phyloP scores from a whole-genome alignment of 2,329 filamentous ascomycete genomes.

The Triangularia setosa region DNA sequence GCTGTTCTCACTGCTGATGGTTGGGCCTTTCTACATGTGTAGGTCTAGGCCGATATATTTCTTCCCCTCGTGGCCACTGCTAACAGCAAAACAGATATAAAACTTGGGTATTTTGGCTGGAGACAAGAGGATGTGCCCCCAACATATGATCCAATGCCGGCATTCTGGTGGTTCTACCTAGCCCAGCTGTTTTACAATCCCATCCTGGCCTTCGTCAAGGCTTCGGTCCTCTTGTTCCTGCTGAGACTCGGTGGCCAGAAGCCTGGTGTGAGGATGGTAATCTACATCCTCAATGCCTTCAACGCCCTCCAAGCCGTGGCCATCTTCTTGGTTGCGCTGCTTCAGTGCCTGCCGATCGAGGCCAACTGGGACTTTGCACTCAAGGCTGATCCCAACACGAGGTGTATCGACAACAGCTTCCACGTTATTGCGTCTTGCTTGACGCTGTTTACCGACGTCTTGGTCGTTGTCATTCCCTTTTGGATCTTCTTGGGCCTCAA shows the following conservation, averaged over 20 bases:
- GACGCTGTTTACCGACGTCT: slow-evolving; percentile 34
- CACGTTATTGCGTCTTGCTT: slow-evolving; percentile 33
- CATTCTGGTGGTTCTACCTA: slow-evolving; percentile 28
- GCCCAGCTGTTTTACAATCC: slow-evolving; percentile 34
- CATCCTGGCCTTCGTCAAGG: slow-evolving; percentile 32
- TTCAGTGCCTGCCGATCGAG: slow-evolving; percentile 39
- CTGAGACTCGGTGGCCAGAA: slow-evolving; percentile 30
- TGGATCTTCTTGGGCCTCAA: slow-evolving; percentile 32
- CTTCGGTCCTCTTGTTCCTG: slow-evolving; percentile 32
- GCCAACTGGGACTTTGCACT: slow-evolving; percentile 42
- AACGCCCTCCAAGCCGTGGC: slow-evolving; percentile 28
- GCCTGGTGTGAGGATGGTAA: slow-evolving; percentile 22
- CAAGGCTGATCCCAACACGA: slow-evolving; percentile 30
- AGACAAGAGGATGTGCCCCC: slow-evolving; percentile 17
- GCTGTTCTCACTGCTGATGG: slow-evolving; percentile 24
- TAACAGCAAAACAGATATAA: slow-evolving; percentile 21
- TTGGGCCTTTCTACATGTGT: slow-evolving; percentile 22
- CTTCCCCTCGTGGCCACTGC: background rate
- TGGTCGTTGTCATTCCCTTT: slow-evolving; percentile 40
- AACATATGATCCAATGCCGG: slow-evolving; percentile 19
- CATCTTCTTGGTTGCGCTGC: slow-evolving; percentile 32
- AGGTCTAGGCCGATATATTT: background rate
- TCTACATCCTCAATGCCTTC: slow-evolving; percentile 28
- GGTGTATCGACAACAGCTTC: slow-evolving; percentile 33
- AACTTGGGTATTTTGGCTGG: slow-evolving; percentile 28